phyloP scores from a whole-genome alignment of 2,329 filamentous ascomycete genomes.

The Venturiaceae sp. region DNA sequence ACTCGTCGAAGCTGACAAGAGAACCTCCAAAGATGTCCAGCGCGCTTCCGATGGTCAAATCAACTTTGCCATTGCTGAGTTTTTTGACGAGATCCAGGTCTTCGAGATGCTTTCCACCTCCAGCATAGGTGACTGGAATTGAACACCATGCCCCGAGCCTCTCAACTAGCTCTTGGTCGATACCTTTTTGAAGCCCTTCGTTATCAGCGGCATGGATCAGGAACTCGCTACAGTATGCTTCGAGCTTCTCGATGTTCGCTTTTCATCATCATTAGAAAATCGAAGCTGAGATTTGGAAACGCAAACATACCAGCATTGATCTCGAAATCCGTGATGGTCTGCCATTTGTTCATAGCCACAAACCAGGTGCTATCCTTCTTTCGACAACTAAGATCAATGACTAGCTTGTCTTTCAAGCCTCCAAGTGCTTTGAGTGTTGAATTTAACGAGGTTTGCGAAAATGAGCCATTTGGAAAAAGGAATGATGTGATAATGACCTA shows the following conservation, averaged over 20 bases:
- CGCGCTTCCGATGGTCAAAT: slow-evolving; percentile 93
- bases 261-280: slow-evolving; percentile 10
- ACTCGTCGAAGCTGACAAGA: slow-evolving; percentile 80
- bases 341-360: slow-evolving; percentile 99
- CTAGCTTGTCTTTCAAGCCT: slow-evolving; percentile 68
- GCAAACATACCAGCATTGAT: slow-evolving; percentile 62
- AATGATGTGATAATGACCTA: slow-evolving; percentile 97
- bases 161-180: slow-evolving; percentile 75
- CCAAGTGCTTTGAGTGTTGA: slow-evolving; percentile 63
- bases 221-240: slow-evolving; percentile 93
- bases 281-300: neutral
- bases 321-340: slow-evolving; percentile 94
- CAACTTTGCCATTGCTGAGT: slow-evolving; percentile 71
- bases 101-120: slow-evolving; percentile 70
- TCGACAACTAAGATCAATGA: slow-evolving; percentile 91
- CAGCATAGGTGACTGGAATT: slow-evolving; percentile 93
- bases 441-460: slow-evolving; percentile 68
- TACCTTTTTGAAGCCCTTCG: slow-evolving; percentile 83
- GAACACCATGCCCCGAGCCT: slow-evolving; percentile 75
- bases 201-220: slow-evolving; percentile 96
- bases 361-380: slow-evolving; percentile 71
- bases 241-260: slow-evolving; percentile 73
- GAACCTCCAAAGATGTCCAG: slow-evolving; percentile 90
- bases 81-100: slow-evolving; percentile 75
- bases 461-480: slow-evolving; percentile 76